These are phyloP conservation scores for Fusarium nygamai DNA, from an alignment of 2,329 filamentous ascomycete genomes.

Conservation along the genomic window DNA sequence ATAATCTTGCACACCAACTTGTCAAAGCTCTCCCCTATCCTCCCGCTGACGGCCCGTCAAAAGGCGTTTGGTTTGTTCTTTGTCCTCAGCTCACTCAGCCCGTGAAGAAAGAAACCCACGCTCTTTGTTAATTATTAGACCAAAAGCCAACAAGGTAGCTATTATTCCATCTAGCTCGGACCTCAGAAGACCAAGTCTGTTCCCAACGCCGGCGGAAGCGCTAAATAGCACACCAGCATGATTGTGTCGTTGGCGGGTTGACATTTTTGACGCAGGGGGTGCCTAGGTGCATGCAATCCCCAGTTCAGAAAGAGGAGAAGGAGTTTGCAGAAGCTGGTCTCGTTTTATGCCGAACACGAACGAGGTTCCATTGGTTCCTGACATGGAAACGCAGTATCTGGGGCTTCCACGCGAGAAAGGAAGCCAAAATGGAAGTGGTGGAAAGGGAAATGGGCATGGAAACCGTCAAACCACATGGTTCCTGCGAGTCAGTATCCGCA, in stretches of 20 bases:
- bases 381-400: conserved; percentile 11
- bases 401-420: conserved; percentile 12
- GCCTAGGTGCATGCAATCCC: conserved; percentile 19
- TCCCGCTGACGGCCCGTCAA: conserved; percentile 17
- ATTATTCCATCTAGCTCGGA: conserved; percentile 9
- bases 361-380: conserved; percentile 14
- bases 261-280: conserved; percentile 42
- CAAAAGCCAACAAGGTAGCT: not conserved
- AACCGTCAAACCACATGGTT: conserved; percentile 33
- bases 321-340: not conserved
- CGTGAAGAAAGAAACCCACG: conserved; percentile 4
- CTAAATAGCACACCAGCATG: conserved; percentile 26
- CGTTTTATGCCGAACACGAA: conserved; percentile 16
- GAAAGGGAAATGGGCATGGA: not conserved
- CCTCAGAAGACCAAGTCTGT: conserved; percentile 12
- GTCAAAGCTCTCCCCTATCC: conserved; percentile 25
- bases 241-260: conserved; percentile 39
- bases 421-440: not conserved
- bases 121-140: conserved; percentile 7
- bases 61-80: conserved; percentile 22
- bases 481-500: conserved; percentile 35
- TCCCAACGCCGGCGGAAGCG: conserved; percentile 19
- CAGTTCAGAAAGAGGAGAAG: conserved; percentile 7
- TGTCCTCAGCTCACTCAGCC: not conserved
- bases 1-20: conserved; percentile 3